phyloP scores from a whole-genome alignment of 2,329 filamentous ascomycete species.

The Trichoderma koningii region DNA sequence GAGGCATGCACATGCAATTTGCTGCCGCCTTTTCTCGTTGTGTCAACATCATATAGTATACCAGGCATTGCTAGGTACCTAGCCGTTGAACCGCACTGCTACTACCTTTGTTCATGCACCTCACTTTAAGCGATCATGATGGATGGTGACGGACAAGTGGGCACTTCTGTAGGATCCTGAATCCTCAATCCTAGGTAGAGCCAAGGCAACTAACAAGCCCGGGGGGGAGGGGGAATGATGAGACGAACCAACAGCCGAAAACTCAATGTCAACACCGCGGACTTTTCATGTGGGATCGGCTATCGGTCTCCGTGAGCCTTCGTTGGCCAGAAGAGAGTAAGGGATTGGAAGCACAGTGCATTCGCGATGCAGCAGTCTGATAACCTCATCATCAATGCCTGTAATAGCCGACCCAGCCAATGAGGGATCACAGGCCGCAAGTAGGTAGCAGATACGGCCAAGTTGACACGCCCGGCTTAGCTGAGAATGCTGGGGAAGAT shows the following conservation, averaged over 20 bases:
- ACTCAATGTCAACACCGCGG: not conserved
- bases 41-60: not conserved
- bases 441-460: not conserved
- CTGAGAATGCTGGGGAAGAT: not conserved
- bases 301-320: conserved; percentile 1
- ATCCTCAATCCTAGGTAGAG: conserved; percentile 14
- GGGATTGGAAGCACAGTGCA: not conserved
- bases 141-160: conserved; percentile 13
- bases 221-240: not conserved
- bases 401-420: conserved; percentile 11
- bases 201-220: not conserved
- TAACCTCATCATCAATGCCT: not conserved
- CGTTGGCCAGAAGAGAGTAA: not conserved
- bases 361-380: too few relatives aligned
- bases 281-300: not conserved
- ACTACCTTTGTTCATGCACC: not conserved
- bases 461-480: not conserved
- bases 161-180: not conserved
- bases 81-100: too few relatives aligned
- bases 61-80: too few relatives aligned
- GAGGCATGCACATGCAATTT: too few relatives aligned
- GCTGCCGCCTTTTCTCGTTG: too few relatives aligned
- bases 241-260: not conserved
- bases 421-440: not conserved
- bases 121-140: conserved; percentile 2